Base-by-base conservation (phyloP, 2,329 filamentous ascomycete genomes). In the Paecilomyces formosus region DNA sequence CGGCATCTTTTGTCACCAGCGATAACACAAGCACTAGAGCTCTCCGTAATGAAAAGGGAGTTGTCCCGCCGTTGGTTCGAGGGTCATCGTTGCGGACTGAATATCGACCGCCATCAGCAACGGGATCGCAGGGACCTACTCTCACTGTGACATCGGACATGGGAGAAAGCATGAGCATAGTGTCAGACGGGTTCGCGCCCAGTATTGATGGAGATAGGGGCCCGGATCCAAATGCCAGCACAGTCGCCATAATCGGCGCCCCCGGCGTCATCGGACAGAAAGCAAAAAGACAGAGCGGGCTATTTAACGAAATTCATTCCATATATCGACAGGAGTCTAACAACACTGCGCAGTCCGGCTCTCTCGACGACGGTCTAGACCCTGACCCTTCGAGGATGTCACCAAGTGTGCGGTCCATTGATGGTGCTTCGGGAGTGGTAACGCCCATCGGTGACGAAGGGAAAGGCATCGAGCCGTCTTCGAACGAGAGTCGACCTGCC, bases 201-300 rank as follows among this genome's bases (percentile, higher is more conserved):
- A 56, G 33, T 4, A 18, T 56, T 13, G 13, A n/a, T 28, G 24
- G 63, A 56, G 21, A 68, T 63, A 35, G 58, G 65, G 30, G 63
- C 55, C 1, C 39, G 18, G 67, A 70, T 30, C 70, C 71, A 13
- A 72, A 71, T 11, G 69, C 70, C 5, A 74, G 72, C 57, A 74
- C 72, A 1, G 63, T 54, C n/a, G 57, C 60, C 24, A 15, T 62
- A n/a, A 3, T 60, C 9, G 53, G 68, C 28, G 68, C 69, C 1
- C 64, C 55, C 15, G 72, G 72, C 5, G 65, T 74, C 1, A 60
- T 72, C 13, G 61, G 62, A 15, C 49, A 61, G 2, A 18, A 54
- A 31, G 52, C 55, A 12, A 57, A 53, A n/a, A 45, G 39, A 45
- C 39, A 45, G 7, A 45, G 39, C 18, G 39, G 39, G n/a, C 39